Evolutionary conservation across 495 filamentous ascomycete genomes (phyloP).

Genomic region (Talaromyces nanjingensis): DNA sequence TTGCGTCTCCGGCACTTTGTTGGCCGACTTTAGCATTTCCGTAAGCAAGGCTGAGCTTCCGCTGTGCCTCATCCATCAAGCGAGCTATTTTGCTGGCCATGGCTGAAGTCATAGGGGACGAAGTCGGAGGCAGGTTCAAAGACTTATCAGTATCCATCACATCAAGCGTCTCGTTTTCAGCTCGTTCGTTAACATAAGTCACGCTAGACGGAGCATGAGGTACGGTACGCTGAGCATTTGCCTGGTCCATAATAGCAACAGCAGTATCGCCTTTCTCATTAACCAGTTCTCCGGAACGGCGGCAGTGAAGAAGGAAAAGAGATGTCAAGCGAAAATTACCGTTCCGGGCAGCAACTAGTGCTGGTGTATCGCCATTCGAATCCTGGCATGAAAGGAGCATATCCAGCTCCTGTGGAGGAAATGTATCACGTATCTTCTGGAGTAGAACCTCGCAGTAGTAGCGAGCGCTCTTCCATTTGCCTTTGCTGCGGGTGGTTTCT

Average conservation of each 20-base stretch:
- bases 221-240: conserved; percentile 25
- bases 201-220: conserved; percentile 37
- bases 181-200: conserved; percentile 37
- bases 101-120: conserved; percentile 24
- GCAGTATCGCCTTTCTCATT: conserved; percentile 76
- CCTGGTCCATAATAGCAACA: conserved; percentile 56
- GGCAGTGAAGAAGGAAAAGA: conserved; percentile 45
- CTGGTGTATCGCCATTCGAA: conserved; percentile 76
- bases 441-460: conserved; percentile 93
- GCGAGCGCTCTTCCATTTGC: conserved; percentile 73
- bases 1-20: conserved; percentile 31
- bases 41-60: conserved; percentile 34
- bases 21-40: conserved; percentile 31
- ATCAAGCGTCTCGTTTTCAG: conserved; percentile 21
- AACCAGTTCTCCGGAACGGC: conserved; percentile 68
- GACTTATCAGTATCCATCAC: conserved; percentile 7
- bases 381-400: conserved; percentile 68
- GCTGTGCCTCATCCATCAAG: conserved; percentile 40
- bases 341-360: conserved; percentile 77
- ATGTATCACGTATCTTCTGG: conserved; percentile 67
- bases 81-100: conserved; percentile 34
- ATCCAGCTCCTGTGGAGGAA: conserved; percentile 60
- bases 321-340: conserved; percentile 39
- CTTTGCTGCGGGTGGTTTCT: conserved; percentile 68
- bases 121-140: conserved; percentile 16